A percentile compares a stretch with the other conserved stretches of the same genome.
These are phyloP conservation scores for Tricholoma furcatifolium DNA, from an alignment of 768 basidiomycete species.

Conservation along the genomic window DNA sequence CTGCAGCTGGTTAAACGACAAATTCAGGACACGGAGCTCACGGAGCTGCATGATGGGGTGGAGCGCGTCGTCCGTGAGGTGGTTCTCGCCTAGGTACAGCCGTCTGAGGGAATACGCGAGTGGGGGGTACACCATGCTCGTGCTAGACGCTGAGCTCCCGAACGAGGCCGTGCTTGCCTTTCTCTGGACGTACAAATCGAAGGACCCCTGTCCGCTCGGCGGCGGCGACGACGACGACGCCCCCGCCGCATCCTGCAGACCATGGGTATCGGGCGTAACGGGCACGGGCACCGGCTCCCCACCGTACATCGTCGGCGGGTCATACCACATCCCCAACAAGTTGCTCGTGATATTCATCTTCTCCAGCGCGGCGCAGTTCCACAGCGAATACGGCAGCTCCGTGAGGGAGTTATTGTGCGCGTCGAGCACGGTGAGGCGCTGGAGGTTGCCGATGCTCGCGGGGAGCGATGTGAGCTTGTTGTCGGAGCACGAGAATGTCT, in stretches of 20 bases:
- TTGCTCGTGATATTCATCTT: conserved; percentile 90
- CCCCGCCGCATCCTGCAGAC: too few species aligned
- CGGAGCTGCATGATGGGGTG: conserved; percentile 72
- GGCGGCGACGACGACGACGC: conserved; percentile 8
- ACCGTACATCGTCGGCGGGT: conserved; percentile 42
- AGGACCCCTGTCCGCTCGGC: conserved; percentile 12
- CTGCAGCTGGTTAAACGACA: conserved; percentile 93
- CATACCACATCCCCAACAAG: conserved; percentile 68
- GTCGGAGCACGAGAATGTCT: conserved; percentile 83
- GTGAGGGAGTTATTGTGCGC: conserved; percentile 89
- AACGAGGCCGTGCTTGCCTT: conserved; percentile 35
- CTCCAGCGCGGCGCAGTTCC: conserved; percentile 76
- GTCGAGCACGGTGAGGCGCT: conserved; percentile 74
- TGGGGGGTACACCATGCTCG: conserved; percentile 37
- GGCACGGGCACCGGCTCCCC: neutral
- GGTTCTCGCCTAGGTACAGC: conserved; percentile 90
- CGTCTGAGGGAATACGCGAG: conserved; percentile 71
- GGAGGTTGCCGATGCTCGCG: conserved; percentile 68
- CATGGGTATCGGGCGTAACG: too few species aligned
- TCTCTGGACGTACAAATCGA: conserved; percentile 19
- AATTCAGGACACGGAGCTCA: conserved; percentile 79
- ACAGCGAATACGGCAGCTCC: conserved; percentile 72
- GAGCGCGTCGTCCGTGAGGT: conserved; percentile 75
- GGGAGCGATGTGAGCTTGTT: conserved; percentile 84
- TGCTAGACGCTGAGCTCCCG: conserved; percentile 16